phyloP scores from a whole-genome alignment of 441 rosid species.

The Mallotus repandus region DNA sequence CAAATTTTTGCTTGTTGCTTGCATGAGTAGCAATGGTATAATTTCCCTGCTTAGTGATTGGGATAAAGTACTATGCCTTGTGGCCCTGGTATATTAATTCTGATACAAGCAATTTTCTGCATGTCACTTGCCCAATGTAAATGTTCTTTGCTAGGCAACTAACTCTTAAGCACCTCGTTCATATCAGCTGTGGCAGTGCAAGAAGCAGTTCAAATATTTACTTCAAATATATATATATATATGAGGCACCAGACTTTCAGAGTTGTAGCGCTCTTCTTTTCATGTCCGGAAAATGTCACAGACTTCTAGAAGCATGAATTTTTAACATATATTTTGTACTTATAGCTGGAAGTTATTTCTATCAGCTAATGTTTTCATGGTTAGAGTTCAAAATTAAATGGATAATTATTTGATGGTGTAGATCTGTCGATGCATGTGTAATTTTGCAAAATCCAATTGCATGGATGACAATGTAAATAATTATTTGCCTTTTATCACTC shows the following conservation, averaged over 20 bases:
- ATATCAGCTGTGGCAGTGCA: not conserved
- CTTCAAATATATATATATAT: not conserved
- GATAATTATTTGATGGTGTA: not conserved
- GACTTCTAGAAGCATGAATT: not conserved
- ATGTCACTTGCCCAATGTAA: too few relatives aligned
- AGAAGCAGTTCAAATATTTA: not conserved
- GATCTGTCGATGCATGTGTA: not conserved
- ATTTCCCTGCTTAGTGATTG: not conserved
- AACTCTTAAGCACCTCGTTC: not conserved
- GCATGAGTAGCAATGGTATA: not conserved
- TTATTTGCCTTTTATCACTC: not conserved
- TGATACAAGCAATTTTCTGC: not conserved
- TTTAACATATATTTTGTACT: not conserved
- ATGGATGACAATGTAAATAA: not conserved
- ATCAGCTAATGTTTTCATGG: not conserved
- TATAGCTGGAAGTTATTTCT: not conserved
- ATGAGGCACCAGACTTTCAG: not conserved
- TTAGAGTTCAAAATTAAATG: not conserved
- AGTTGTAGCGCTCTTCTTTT: not conserved
- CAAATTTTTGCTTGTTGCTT: not conserved
- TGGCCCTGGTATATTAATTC: not conserved
- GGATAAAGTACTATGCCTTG: not conserved
- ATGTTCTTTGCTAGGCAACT: not conserved
- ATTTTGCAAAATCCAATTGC: not conserved
- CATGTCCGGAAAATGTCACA: conserved; percentile 4